Base-by-base conservation (phyloP, 345 rosid species). In the Populus ilicifolia region DNA sequence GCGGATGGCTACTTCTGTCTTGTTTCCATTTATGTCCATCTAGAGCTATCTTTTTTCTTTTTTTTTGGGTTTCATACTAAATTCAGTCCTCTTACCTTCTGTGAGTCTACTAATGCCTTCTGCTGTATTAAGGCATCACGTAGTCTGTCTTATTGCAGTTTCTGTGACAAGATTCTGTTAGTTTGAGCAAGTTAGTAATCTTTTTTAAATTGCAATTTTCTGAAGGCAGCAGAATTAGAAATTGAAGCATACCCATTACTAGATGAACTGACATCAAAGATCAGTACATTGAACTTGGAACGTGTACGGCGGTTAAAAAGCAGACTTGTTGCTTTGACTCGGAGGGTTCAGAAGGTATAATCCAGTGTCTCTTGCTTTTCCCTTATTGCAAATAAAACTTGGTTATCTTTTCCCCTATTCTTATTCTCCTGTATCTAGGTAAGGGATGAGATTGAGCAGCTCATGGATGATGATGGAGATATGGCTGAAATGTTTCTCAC, bases 381-480 rank as follows among this genome's bases (percentile, higher is more conserved):
- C 30, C 43, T 67, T 56, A 23, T 20, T 54, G 67, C 41, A 72
- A 62, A 38, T 73, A 20, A 78, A 75, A 67, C 52, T 18, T 20
- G 36, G 38, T 35, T 43, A 17, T 73, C 72, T 75, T 70, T 54
- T 38, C 27, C 46, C 20, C 65, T 18, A 2, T 9, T 61, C 70
- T 73, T 43, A 46, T 8, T 54, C 43, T 75, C 69, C 52, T 65
- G 75, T n/a, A 67, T 81, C 74, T 84, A 92, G 94, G 97, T 96
- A 65, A 86, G 98, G 76, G 99, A 96, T 85, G 99, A 96, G 89
- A 96, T 96, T 52, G 99, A 96, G 80, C 98, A 96, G 87, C 91
- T 96, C 50, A 96, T 96, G 99, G 98, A 96, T 84, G 99, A 96
- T 86, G 99, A 96, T 76, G 99, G 99, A 54, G 99, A 96, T 82